Percentiles rank a stretch among this genome's conserved stretches.
These are phyloP conservation scores for Gossypioides kirkii DNA, from an alignment of 345 rosid genomes.

Conservation along the genomic window DNA sequence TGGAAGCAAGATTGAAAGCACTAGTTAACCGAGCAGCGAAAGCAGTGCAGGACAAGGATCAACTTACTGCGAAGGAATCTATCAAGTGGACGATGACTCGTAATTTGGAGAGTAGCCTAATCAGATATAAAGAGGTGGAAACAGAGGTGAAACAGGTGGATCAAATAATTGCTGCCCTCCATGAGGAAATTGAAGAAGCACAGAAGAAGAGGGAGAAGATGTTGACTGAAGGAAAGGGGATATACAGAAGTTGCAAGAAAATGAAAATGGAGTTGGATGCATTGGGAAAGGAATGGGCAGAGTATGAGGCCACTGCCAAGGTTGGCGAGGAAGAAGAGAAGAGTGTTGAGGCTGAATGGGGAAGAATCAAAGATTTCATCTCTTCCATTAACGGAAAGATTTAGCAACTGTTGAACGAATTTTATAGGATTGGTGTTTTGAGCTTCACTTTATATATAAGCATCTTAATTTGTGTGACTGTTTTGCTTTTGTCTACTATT, in stretches of 20 bases:
- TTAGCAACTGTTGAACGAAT: not conserved
- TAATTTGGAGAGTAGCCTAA: not conserved
- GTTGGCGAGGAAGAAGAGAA: not conserved
- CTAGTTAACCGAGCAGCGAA: not conserved
- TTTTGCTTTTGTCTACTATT: no score
- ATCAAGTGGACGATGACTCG: not conserved
- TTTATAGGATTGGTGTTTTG: no score
- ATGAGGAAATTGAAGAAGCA: no score
- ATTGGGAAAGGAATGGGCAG: not conserved
- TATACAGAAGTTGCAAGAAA: not conserved
- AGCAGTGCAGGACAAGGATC: not conserved
- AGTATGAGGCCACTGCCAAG: not conserved
- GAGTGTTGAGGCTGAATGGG: not conserved
- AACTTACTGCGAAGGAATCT: not conserved
- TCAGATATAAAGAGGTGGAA: not conserved
- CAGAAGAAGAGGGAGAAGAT: not conserved
- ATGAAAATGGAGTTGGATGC: not conserved
- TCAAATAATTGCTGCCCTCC: not conserved
- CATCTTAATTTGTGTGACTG: not conserved
- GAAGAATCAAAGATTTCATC: not conserved
- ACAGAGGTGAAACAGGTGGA: not conserved
- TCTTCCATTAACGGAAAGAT: not conserved
- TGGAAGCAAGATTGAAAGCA: not conserved
- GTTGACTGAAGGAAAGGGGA: not conserved
- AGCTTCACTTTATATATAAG: not conserved